phyloP scores from a whole-genome alignment of 2,329 filamentous ascomycete genomes.

The Scedosporium aurantiacum region DNA sequence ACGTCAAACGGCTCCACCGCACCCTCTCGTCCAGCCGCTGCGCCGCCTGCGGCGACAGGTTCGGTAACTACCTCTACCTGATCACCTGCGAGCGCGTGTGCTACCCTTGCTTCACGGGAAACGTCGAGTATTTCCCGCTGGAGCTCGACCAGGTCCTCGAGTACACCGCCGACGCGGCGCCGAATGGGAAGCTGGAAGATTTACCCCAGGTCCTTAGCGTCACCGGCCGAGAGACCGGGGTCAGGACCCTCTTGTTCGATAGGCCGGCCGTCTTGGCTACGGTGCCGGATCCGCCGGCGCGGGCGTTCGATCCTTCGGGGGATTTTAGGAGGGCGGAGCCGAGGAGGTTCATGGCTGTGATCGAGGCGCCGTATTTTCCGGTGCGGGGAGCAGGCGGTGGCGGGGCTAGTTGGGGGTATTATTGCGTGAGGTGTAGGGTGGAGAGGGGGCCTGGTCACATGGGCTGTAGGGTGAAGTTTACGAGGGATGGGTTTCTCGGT shows the following conservation, averaged over 20 bases:
- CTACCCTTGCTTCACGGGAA: conserved; percentile 19
- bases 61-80: conserved; percentile 27
- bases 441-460: neutral
- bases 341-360: neutral
- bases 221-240: neutral
- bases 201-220: neutral
- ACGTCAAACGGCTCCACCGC: conserved; percentile 20
- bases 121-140: neutral
- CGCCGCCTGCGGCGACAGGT: conserved; percentile 19
- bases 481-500: neutral
- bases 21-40: conserved; percentile 20
- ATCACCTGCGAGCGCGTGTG: conserved; percentile 27
- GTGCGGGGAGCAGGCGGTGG: neutral
- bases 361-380: neutral
- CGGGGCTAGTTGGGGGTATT: neutral
- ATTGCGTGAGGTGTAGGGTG: neutral
- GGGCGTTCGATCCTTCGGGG: neutral
- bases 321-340: neutral
- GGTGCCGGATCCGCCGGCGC: neutral
- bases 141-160: neutral
- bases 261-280: neutral
- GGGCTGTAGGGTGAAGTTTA: neutral
- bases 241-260: neutral
- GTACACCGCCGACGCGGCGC: neutral
- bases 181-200: neutral